phyloP scores from a whole-genome alignment of 2,329 filamentous ascomycete species.

The Fusarium foetens region DNA sequence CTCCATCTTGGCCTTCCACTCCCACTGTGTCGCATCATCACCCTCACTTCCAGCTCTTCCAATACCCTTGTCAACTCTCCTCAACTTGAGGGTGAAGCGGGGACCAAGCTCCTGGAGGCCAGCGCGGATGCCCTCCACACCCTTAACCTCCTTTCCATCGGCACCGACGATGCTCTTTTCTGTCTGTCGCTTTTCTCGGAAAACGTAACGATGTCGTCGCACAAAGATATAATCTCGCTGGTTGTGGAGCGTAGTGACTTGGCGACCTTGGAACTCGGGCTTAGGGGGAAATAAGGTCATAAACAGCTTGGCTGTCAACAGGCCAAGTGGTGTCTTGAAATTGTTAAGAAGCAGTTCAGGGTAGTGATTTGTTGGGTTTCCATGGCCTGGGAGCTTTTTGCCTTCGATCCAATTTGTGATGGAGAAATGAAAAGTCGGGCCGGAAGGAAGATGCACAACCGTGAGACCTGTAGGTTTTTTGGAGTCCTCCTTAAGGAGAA shows the following conservation, averaged over 20 bases:
- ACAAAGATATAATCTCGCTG: constrained; percentile 97
- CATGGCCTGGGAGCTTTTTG: constrained; percentile 88
- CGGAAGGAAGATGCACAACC: constrained; percentile 82
- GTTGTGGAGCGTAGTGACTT: constrained; percentile 93
- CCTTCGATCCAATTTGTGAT: constrained; percentile 92
- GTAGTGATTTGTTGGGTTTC: constrained; percentile 86
- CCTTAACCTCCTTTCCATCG: constrained; percentile 85
- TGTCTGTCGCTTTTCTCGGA: constrained; percentile 85
- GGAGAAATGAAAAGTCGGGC: constrained; percentile 92
- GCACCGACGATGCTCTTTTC: constrained; percentile 87
- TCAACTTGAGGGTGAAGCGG: constrained; percentile 79
- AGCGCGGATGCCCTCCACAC: constrained; percentile 85
- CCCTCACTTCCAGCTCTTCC: constrained; percentile 73
- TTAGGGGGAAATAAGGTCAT: constrained; percentile 68
- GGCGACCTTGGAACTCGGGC: constrained; percentile 85
- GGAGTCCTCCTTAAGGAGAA: constrained; percentile 88
- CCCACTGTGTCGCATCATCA: constrained; percentile 85
- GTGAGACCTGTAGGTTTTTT: constrained; percentile 87
- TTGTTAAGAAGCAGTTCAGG: constrained; percentile 93
- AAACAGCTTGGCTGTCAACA: constrained; percentile 88
- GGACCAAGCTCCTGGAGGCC: constrained; percentile 92
- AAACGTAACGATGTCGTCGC: constrained; percentile 88
- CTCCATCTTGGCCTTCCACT: constrained; percentile 97
- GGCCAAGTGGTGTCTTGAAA: constrained; percentile 90
- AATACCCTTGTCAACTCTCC: constrained; percentile 91